Base-by-base conservation (phyloP, 805 yeast genomes). In the Wickerhamomyces bisporus region DNA sequence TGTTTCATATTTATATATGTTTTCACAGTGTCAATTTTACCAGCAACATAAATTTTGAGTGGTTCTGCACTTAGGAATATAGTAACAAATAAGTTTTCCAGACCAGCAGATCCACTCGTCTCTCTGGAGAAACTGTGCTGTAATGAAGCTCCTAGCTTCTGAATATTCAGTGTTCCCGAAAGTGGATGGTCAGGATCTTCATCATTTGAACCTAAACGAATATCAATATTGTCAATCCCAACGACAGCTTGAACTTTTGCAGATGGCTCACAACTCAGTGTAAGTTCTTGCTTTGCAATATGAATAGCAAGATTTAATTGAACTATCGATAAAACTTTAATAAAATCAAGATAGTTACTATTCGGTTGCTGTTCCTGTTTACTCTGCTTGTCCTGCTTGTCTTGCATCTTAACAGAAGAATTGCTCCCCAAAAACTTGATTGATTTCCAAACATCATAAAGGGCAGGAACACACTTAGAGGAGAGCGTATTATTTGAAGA, bases 81-180 rank as follows among this genome's bases (percentile, higher is more conserved):
- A 4, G 71, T 69, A 11, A 77, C 24, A 33, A 77, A 52, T 10
- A 81, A 55, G 30, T 70, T 65, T 14, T 75, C 68, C 8, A 77
- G 44, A 2, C 55, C 48, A 21, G 86, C 58, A 3, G 84, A 79
- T 0, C 94, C 95, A 66, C 95, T 87, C 1, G 83, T 73, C 45
- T 87, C 96, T 44, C 95, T 75, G 0, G 98, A 91, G 54, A 86
- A 93, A 13, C 86, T 79, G 58, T 93, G 98, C 52, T 87, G 96
- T 26, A 93, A 63, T 0, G 89, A 79, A 0, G 91, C 84, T 16
- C 74, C 67, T 4, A 87, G 59, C 2, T 75, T 68, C n/a, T 70
- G 67, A 14, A 87, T 44, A 13, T 70, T 66, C 3, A 79, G 55
- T 0, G 77, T 55, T 4, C 73, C 57, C 2, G 73, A 58, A 10